Evolutionary conservation across 345 rosid genomes (phyloP).

Genomic region (Acer campestre): DNA sequence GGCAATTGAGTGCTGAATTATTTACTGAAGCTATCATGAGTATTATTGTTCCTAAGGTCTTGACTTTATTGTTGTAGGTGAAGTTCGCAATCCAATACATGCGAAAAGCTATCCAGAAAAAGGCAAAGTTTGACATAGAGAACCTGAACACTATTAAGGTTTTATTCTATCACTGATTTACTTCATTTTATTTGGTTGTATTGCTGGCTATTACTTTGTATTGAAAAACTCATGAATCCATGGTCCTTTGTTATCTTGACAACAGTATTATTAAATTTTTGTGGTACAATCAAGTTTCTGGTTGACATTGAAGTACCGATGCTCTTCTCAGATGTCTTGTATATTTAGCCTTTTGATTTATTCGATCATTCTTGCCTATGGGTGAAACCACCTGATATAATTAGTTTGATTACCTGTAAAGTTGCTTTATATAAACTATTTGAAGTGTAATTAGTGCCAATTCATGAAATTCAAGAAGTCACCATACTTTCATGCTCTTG

Average conservation of each 20-base stretch:
- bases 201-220: conserved; percentile 10
- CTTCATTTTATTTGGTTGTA: neutral
- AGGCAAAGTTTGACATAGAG: conserved; percentile 83
- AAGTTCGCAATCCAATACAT: conserved; percentile 90
- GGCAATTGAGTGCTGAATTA: neutral
- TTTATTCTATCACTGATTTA: conserved; percentile 9
- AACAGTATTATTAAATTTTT: neutral
- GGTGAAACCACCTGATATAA: neutral
- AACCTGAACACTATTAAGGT: conserved; percentile 88
- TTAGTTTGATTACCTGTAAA: neutral
- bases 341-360: neutral
- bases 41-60: conserved; percentile 5
- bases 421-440: neutral
- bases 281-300: neutral
- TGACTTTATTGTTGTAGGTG: conserved; percentile 51
- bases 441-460: neutral
- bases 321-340: neutral
- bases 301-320: neutral
- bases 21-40: neutral
- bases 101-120: conserved; percentile 75
- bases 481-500: neutral
- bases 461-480: neutral
- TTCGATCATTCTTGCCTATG: neutral
- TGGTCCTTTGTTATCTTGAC: neutral
- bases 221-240: neutral